Conservation (phyloP, 371 early-diverging fungal genomes). For the Chytridium lagenaria region DNA sequence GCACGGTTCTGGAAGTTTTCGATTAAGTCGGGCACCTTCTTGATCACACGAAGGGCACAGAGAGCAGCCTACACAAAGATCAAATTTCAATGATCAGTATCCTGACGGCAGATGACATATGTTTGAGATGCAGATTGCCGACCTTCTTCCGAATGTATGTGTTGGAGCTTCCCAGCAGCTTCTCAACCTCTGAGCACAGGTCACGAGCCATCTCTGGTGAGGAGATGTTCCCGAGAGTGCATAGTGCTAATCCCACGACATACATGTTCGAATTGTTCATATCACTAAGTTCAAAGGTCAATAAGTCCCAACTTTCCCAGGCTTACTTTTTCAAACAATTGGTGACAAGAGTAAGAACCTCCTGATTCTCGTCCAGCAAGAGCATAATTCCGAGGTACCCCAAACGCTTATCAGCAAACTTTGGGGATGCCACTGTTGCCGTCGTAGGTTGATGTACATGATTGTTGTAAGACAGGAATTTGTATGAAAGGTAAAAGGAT, state of each 20-base stretch:
- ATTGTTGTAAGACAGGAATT: too few relatives aligned
- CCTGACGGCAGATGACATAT: too few relatives aligned
- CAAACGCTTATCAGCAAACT: slow-evolving; percentile 93
- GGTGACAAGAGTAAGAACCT: slow-evolving; percentile 93
- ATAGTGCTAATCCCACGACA: slow-evolving; percentile 93
- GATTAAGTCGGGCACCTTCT: slow-evolving; percentile 90
- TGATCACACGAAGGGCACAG: slow-evolving; percentile 88
- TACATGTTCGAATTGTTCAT: slow-evolving; percentile 94
- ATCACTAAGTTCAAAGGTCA: slow-evolving; percentile 66
- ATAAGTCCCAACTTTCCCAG: slow-evolving; percentile 22
- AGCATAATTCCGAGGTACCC: slow-evolving; percentile 97
- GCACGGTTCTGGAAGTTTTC: slow-evolving; percentile 82
- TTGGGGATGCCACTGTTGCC: slow-evolving; percentile 79
- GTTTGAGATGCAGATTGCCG: too few relatives aligned
- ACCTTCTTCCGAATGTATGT: slow-evolving; percentile 96
- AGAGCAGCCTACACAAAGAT: slow-evolving; percentile 91
- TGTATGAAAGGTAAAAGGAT: too few relatives aligned
- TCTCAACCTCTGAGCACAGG: slow-evolving; percentile 92
- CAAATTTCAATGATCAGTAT: too few relatives aligned
- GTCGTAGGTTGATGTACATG: background rate
- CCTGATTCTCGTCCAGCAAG: slow-evolving; percentile 95
- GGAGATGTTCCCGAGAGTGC: slow-evolving; percentile 94
- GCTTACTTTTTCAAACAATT: slow-evolving; percentile 94
- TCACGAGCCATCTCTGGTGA: slow-evolving; percentile 96
- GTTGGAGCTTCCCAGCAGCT: slow-evolving; percentile 86